Base-by-base conservation (phyloP, 169 alveolate genomes). In the Plasmodium adleri region DNA sequence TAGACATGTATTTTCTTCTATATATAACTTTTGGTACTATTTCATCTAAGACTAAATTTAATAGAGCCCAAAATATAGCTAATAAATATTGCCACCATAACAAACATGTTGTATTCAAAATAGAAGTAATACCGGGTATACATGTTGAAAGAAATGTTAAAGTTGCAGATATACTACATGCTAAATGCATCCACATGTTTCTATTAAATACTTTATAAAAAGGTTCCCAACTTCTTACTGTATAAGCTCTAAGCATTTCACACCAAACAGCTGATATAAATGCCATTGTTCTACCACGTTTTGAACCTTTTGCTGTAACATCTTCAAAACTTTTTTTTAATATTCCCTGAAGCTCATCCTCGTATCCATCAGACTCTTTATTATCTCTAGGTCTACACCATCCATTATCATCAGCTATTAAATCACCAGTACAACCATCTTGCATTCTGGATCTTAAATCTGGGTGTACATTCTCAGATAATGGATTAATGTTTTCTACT, bases 161-260 rank as follows among this genome's bases (percentile, higher is more conserved):
- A 0, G 97, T 94, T 10, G 98, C 98, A 5, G 98, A 96, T 39
- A 95, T 78, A 63, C 97, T 90, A 86, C 98, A 96, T 45, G 98
- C 98, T 32, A 96, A 56, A 83, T 96, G 98, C 96, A 96, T 94
- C 97, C 97, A 95, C 58, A 97, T 97, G 56, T 94, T 96, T 58
- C 98, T 93, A 92, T 96, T 96, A 93, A 96, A 95, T 13, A 95
- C 98, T 50, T 22, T 47, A 94, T 90, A 96, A 87, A 96, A 95
- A 93, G 95, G 95, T 62, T 94, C 95, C 98, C 98, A 96, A 43
- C 97, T 91, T 43, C 98, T 93, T 39, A 96, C 98, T n/a, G 98
- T 96, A 88, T 96, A 96, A 7, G 98, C 98, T 52, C 98, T 90
- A 49, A 96, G 95, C 97, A 96, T 96, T 74, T 96, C 98, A 72